Base-by-base conservation (phyloP, 192 early-diverging fungal genomes). In the Dissophora ornata region DNA sequence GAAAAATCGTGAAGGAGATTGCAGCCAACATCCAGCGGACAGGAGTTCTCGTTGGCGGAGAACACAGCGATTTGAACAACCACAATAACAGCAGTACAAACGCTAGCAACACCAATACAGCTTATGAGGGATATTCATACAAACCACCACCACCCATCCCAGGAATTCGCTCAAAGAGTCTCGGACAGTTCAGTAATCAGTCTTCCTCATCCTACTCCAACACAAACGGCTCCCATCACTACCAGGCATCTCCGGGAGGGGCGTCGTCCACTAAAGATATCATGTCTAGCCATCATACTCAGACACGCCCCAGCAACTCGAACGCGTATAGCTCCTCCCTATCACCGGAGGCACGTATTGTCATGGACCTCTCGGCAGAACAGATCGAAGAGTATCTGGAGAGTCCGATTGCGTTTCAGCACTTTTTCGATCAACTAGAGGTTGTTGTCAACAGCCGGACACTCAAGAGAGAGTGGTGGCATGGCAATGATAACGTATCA, bases 1-100 rank as follows among this genome's bases (percentile, higher is more conserved):
- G 89, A 2, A 70, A 67, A 47, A 57, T 89, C 21, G 70, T 89
- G 32, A 79, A 83, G 49, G 85, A 88, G n/a, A 86, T 90, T 56
- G 53, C 71, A 3, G 61, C 80, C 26, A 87, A 83, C 32, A 65
- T 58, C 48, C 73, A 68, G 16, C 32, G 62, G 38, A 79, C 82
- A 1, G 80, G 82, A 5, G 70, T 79, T 25, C 53, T 65, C 21
- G 45, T 69, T n/a, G 69, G 57, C 8, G 61, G 61, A n/a, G 54
- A 59, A 3, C 44, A 24, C 30, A 38, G 26, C 22, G 79, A 74
- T 46, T 8, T 44, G 48, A 59, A 22, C 65, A 41, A 36, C 32
- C 21, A 24, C n/a, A 69, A 62, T 10, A 80, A 34, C 34, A 29
- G 33, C 33, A 67, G 53, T 38, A 22, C 2, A 49, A 38, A 18